A percentile compares a stretch with the other conserved stretches of the same genome.
Conservation (phyloP, 169 alveolate species). For the Eimeria nieschulzi region DNA sequence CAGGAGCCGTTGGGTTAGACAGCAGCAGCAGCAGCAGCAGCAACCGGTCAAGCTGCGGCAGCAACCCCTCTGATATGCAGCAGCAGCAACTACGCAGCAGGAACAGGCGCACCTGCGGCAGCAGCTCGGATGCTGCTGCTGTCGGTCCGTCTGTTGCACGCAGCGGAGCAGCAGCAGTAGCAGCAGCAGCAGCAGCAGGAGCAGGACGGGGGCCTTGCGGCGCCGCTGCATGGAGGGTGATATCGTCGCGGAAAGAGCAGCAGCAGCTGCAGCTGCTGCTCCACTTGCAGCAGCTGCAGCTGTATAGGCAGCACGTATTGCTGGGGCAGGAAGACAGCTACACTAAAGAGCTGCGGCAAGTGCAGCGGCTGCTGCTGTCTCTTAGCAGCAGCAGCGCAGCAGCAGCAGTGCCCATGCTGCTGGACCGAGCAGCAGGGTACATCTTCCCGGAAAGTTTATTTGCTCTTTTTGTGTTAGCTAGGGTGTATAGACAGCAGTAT, state of each 20-base stretch:
- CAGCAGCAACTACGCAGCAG: not conserved
- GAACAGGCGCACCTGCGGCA: not conserved
- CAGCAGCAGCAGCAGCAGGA: not conserved
- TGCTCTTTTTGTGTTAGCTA: not conserved
- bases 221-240: not conserved
- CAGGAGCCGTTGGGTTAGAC: not conserved
- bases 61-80: not conserved
- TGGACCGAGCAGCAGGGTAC: slow-evolving; percentile 10
- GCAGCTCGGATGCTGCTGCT: not conserved
- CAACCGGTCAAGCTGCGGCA: not conserved
- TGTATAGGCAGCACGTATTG: not conserved
- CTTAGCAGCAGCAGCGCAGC: not conserved
- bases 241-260: not conserved
- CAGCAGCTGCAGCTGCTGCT: not conserved
- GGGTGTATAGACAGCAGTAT: not conserved
- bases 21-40: not conserved
- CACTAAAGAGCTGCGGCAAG: not conserved
- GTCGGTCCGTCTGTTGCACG: not conserved
- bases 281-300: slow-evolving; percentile 2
- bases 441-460: not conserved
- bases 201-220: not conserved
- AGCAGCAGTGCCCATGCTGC: not conserved
- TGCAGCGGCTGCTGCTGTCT: not conserved
- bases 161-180: not conserved
- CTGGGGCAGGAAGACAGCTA: not conserved